phyloP scores from a whole-genome alignment of 768 basidiomycete genomes.

The Rhodotorula paludigena region DNA sequence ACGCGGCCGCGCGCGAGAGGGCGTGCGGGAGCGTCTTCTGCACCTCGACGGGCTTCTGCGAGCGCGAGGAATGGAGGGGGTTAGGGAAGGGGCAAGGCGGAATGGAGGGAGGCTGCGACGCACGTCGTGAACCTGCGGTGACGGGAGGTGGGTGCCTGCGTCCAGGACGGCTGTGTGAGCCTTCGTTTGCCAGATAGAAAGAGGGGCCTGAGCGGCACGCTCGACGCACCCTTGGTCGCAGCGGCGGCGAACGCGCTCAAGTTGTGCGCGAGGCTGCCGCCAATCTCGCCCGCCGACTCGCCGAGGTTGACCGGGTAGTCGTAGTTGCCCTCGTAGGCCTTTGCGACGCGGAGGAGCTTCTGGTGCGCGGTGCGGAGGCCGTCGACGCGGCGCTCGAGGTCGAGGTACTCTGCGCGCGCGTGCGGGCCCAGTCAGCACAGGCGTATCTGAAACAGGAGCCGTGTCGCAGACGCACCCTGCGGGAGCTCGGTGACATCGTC shows the following conservation, averaged over 20 bases:
- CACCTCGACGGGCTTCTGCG: slow-evolving; percentile 56
- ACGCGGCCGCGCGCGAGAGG: slow-evolving; percentile 70
- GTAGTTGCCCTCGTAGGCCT: slow-evolving; percentile 68
- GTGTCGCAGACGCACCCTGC: slow-evolving; percentile 56
- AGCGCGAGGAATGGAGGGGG: slow-evolving; percentile 44
- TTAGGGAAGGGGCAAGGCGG: not conserved
- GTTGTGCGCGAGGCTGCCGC: slow-evolving; percentile 64
- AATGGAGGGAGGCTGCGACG: not conserved
- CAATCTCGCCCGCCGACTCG: slow-evolving; percentile 70
- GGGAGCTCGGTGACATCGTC: slow-evolving; percentile 94
- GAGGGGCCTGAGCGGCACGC: not conserved
- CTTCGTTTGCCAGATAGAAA: not conserved
- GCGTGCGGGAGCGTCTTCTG: slow-evolving; percentile 98
- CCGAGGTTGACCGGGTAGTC: slow-evolving; percentile 63
- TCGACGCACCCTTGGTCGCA: slow-evolving; percentile 37
- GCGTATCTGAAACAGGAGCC: not conserved
- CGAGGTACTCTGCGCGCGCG: slow-evolving; percentile 78
- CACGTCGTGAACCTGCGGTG: slow-evolving; percentile 55
- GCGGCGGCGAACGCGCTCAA: slow-evolving; percentile 74
- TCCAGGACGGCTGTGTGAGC: not conserved
- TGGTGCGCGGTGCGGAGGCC: slow-evolving; percentile 59
- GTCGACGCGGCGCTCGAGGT: slow-evolving; percentile 90
- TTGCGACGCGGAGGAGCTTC: slow-evolving; percentile 64
- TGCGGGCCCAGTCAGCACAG: no score
- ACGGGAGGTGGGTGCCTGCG: slow-evolving; percentile 53